These are phyloP conservation scores for Hura crepitans DNA, from an alignment of 441 rosid genomes.

Conservation along the genomic window DNA sequence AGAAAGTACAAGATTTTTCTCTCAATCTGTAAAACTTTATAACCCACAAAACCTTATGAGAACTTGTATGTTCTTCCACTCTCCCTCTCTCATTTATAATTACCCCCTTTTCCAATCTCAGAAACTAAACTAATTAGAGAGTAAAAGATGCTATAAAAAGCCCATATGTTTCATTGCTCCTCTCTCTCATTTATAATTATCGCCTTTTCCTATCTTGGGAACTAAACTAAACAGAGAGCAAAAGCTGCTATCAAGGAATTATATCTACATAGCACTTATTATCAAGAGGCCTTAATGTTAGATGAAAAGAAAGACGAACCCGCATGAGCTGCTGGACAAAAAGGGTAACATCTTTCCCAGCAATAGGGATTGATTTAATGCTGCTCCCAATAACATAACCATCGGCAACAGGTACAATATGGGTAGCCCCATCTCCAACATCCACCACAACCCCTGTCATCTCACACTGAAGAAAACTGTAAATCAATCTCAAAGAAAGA, in stretches of 20 bases:
- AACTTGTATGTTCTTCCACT: not conserved
- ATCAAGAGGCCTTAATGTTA: not conserved
- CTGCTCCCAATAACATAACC: constrained; percentile 98
- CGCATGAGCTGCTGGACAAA: constrained; percentile 98
- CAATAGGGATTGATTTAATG: constrained; percentile 85
- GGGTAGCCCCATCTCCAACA: constrained; percentile 97
- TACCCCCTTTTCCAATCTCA: not conserved
- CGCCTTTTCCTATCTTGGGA: not conserved
- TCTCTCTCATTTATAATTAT: not conserved
- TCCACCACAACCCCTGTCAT: constrained; percentile 99
- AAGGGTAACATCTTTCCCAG: constrained; percentile 89
- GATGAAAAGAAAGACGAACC: constrained; percentile 40
- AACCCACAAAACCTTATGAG: not conserved
- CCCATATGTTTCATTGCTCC: too few relatives aligned
- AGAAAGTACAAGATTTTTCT: not conserved
- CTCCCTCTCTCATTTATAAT: not conserved
- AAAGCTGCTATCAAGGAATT: not conserved
- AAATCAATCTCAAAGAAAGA: constrained; percentile 41
- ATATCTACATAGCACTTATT: not conserved
- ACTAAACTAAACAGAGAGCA: not conserved
- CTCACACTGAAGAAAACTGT: constrained; percentile 73
- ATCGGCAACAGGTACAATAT: constrained; percentile 97
- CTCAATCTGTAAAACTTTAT: not conserved
- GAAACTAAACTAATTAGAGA: too few relatives aligned
- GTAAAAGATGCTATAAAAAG: too few relatives aligned